Conservation (phyloP, 257 asterid species). For the Ocimum tenuiflorum region DNA sequence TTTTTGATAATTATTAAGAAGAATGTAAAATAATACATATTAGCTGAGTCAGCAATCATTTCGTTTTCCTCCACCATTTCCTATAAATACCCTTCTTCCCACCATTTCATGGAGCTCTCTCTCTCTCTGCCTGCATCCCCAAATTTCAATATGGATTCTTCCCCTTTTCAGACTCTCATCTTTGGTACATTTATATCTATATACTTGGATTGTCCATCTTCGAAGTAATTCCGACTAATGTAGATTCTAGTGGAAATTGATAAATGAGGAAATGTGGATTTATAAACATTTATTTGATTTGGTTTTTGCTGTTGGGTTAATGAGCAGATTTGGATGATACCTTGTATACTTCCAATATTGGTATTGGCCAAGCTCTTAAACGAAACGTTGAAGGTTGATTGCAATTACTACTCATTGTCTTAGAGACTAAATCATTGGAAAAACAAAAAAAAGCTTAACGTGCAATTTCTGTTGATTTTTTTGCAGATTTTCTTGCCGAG, state of each 20-base stretch:
- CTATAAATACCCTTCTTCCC: too few relatives aligned
- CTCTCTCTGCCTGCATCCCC: background rate
- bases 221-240: background rate
- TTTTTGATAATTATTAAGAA: too few relatives aligned
- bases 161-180: constrained; percentile 35
- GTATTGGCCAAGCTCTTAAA: constrained; percentile 71
- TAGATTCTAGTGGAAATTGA: background rate
- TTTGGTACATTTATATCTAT: constrained; percentile 24
- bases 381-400: constrained; percentile 66
- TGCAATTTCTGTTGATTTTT: background rate
- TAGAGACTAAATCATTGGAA: too few relatives aligned
- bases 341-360: constrained; percentile 59
- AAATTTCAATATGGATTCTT: constrained; percentile 4
- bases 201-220: background rate
- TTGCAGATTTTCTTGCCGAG: constrained; percentile 56
- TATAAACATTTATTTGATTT: background rate
- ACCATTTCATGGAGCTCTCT: too few relatives aligned
- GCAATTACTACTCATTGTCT: background rate
- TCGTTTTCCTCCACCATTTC: too few relatives aligned
- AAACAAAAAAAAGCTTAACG: too few relatives aligned
- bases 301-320: background rate
- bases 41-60: too few relatives aligned
- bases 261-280: background rate
- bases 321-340: constrained; percentile 87
- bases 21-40: too few relatives aligned